phyloP scores from a whole-genome alignment of 2,329 filamentous ascomycete species.

The Arthrobotrys megalospora region DNA sequence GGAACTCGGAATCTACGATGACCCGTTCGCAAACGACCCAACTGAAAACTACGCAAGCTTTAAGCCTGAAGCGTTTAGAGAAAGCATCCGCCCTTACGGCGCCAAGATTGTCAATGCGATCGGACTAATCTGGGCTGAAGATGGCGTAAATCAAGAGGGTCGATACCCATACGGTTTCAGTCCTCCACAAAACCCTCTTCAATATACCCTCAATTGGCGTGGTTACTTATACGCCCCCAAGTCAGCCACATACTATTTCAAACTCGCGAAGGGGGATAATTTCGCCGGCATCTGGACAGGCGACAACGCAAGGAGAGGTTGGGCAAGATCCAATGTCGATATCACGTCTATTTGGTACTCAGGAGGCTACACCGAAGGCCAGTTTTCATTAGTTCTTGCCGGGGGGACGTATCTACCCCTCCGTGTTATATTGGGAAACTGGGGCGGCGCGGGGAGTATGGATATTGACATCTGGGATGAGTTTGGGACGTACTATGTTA shows the following conservation, averaged over 20 bases:
- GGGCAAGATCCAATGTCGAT: neutral
- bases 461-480: neutral
- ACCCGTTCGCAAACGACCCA: neutral
- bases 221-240: constrained; percentile 29
- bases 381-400: neutral
- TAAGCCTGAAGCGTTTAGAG: neutral
- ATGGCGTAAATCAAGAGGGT: neutral
- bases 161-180: constrained; percentile 20
- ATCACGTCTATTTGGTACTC: neutral
- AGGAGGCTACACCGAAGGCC: neutral
- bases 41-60: neutral
- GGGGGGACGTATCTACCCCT: constrained; percentile 21
- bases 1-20: constrained; percentile 13
- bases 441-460: neutral
- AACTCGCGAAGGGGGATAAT: neutral
- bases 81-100: neutral
- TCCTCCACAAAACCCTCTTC: neutral
- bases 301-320: neutral
- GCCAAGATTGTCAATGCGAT: neutral
- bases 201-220: constrained; percentile 30
- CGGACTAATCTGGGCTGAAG: neutral
- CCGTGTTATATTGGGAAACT: constrained; percentile 14
- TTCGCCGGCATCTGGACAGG: constrained; percentile 6
- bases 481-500: neutral
- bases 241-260: constrained; percentile 7